Evolutionary conservation across 2,329 filamentous ascomycete genomes (phyloP).

Genomic region (Colletotrichum sp.): DNA sequence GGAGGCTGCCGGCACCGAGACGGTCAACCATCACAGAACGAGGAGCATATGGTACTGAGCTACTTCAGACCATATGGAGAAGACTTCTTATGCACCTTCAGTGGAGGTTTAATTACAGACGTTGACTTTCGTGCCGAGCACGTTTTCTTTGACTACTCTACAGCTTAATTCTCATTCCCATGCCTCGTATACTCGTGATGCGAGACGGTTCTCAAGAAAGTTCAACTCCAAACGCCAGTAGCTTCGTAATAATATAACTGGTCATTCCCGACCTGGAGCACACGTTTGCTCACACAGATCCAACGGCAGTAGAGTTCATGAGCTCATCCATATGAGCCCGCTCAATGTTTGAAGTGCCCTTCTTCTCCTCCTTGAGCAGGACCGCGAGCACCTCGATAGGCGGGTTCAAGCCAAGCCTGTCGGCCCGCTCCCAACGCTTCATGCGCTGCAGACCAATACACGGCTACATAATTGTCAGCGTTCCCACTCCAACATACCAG

Average conservation of each 20-base stretch:
- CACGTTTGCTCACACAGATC: slow-evolving; percentile 23
- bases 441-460: slow-evolving; percentile 84
- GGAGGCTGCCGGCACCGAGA: slow-evolving; percentile 66
- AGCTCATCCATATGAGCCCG: slow-evolving; percentile 77
- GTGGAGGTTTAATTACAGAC: not conserved
- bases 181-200: not conserved
- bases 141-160: not conserved
- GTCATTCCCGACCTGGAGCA: not conserved
- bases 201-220: not conserved
- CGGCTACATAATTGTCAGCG: slow-evolving; percentile 59
- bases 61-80: not conserved
- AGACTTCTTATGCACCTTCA: not conserved
- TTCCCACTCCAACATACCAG: not conserved
- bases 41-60: slow-evolving; percentile 91
- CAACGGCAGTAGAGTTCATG: slow-evolving; percentile 53
- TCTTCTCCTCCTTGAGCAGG: slow-evolving; percentile 72
- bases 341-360: slow-evolving; percentile 59
- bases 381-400: slow-evolving; percentile 91
- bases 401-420: slow-evolving; percentile 81
- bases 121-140: not conserved
- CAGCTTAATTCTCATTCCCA: not conserved
- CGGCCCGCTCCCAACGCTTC: slow-evolving; percentile 87
- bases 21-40: slow-evolving; percentile 84
- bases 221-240: slow-evolving; percentile 1
- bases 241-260: not conserved